phyloP scores from a whole-genome alignment of 2,329 filamentous ascomycete species.

The Pseudopyricularia javanii region DNA sequence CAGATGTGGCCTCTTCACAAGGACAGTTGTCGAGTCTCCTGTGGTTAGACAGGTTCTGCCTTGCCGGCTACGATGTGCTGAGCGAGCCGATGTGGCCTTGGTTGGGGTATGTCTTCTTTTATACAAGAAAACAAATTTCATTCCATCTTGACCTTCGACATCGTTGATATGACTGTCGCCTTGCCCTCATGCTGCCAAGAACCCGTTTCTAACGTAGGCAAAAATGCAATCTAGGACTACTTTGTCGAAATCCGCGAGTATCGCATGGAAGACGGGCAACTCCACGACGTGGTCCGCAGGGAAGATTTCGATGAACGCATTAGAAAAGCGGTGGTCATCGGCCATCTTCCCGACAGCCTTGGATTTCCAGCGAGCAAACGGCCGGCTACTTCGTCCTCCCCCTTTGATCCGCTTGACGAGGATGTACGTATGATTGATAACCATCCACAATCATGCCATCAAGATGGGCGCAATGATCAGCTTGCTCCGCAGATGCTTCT shows the following conservation, averaged over 20 bases:
- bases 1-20: slow-evolving; percentile 60
- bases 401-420: slow-evolving; percentile 7
- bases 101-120: slow-evolving; percentile 50
- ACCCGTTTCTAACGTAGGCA: neutral
- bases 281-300: slow-evolving; percentile 67
- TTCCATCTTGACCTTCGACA: neutral
- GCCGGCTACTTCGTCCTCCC: neutral
- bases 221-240: slow-evolving; percentile 42
- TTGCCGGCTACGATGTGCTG: slow-evolving; percentile 58
- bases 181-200: neutral
- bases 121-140: neutral
- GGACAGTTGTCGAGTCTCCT: slow-evolving; percentile 66
- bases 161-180: neutral
- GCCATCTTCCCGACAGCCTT: slow-evolving; percentile 31
- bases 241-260: slow-evolving; percentile 74
- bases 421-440: slow-evolving; percentile 22
- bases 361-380: slow-evolving; percentile 12
- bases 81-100: slow-evolving; percentile 73
- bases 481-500: slow-evolving; percentile 73
- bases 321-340: slow-evolving; percentile 65
- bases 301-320: slow-evolving; percentile 70
- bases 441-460: slow-evolving; percentile 3
- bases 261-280: slow-evolving; percentile 45
- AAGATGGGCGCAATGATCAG: slow-evolving; percentile 6
- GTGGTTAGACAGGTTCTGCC: slow-evolving; percentile 66